These are phyloP conservation scores for Arbutus unedo DNA, from an alignment of 148 eudicot genomes.

Conservation along the genomic window DNA sequence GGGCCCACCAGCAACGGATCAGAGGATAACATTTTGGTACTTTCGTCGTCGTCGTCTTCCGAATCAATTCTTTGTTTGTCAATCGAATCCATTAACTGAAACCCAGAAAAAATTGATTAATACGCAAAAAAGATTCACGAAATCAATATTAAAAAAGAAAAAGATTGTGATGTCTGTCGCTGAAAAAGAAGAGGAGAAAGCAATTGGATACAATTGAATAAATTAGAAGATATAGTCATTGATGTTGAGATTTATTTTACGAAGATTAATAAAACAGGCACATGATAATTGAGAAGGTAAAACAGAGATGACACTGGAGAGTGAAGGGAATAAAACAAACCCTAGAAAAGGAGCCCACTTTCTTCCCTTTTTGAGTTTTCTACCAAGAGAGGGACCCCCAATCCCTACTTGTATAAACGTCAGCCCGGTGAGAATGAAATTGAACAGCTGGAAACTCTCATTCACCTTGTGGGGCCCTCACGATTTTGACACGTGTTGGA, in stretches of 20 bases:
- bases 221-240: too few species aligned
- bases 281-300: too few species aligned
- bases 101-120: not conserved
- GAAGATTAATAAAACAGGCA: too few species aligned
- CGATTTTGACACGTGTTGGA: conserved; percentile 36
- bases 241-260: too few species aligned
- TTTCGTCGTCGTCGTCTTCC: not conserved
- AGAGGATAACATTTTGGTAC: not conserved
- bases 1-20: too few species aligned
- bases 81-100: not conserved
- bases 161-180: too few species aligned
- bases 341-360: conserved; percentile 50
- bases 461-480: conserved; percentile 19
- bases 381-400: conserved; percentile 32
- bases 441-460: conserved; percentile 16
- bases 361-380: conserved; percentile 19
- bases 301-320: too few species aligned
- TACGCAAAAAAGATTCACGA: not conserved
- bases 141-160: conserved; percentile 15
- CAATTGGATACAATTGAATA: too few species aligned
- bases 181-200: too few species aligned
- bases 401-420: not conserved
- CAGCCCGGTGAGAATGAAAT: not conserved
- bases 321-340: conserved; percentile 19
- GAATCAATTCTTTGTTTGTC: not conserved